Base-by-base conservation (phyloP, 2,329 filamentous ascomycete genomes). In the Aspergillus ruber region DNA sequence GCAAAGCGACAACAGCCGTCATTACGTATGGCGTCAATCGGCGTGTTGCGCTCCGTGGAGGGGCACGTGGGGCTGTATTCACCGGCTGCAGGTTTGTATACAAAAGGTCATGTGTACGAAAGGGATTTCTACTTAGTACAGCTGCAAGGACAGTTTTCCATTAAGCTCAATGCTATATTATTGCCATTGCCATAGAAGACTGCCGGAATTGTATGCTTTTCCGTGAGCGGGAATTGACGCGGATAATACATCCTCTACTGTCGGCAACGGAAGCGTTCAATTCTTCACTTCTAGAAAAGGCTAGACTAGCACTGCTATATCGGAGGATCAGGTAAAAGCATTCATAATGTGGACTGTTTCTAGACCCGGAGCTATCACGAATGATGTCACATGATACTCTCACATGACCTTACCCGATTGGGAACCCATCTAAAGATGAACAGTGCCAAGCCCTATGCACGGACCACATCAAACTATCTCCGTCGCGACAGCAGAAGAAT, bases 11-110 rank as follows among this genome's bases (percentile, higher is more conserved):
- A 27, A 27, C 20, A 17, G 21, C 40, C 18, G 40, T 42, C 18
- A 27, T 42, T 42, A 27, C 23, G 36, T 50, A 57, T 56, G 55
- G 50, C 50, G 53, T 60, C 53, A 55, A 53, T 48, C 58, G 59
- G 59, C 54, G 47, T 54, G 52, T 52, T 61, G 59, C 49, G 59
- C 58, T 62, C 58, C 59, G 48, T 49, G 51, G 57, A 60, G 56
- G 59, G 57, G 56, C 50, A 42, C 20, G 21, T 57, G 58, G 15
- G 18, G 33, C 33, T n/a, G 33, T 39, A 39, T 20, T 18, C 15
- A 39, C 15, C 18, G 36, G 33, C 17, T 15, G 33, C n/a, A 36
- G 33, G 33, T 36, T 36, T n/a, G 33, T 18, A 36, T 36, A 36
- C 33, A 36, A 18, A 8, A 36, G 33, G 33, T 29, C 25, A 29